Base-by-base conservation (phyloP, 2,329 filamentous ascomycete genomes). In the Fusarium sp. region DNA sequence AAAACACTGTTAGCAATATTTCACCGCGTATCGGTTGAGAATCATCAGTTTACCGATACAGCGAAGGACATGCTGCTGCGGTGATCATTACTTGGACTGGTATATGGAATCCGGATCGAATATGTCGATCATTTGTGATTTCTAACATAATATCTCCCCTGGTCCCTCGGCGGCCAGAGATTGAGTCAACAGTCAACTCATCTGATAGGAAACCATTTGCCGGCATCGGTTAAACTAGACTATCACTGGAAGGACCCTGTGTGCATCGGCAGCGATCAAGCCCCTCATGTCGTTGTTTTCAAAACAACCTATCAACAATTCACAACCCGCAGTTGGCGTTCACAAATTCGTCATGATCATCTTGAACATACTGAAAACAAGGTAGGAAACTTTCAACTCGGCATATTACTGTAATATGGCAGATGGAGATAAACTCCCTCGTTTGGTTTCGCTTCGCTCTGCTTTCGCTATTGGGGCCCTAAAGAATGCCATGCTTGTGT, bases 61-160 rank as follows among this genome's bases (percentile, higher is more conserved):
- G 11, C 3, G 36, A 20, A 50, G 42, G 32, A 49, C 46, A 34
- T 32, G 44, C 47, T 43, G 10, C n/a, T 14, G 6, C 14, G 65
- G 11, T 32, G 50, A 68, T 68, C 61, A 2, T 51, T 68, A 45
- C 65, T 58, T 2, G 7, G 40, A 48, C 9, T 21, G 17, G 39
- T 2, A 8, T 14, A 7, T 10, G 14, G 30, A 40, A 58, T 63
- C 58, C 51, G 36, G 58, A 43, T 63, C 44, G 11, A 3, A 26
- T 26, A 32, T 63, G 58, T n/a, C 58, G 60, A 63, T 63, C 60
- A 46, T 12, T 42, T 17, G 24, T n/a, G n/a, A n/a, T n/a, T n/a
- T n/a, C n/a, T n/a, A n/a, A n/a, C n/a, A n/a, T n/a, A n/a, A n/a
- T n/a, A n/a, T n/a, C n/a, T n/a, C n/a, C n/a, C n/a, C n/a, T n/a